Base-by-base conservation (phyloP, 768 basidiomycete species). In the Mycena capillaripes region DNA sequence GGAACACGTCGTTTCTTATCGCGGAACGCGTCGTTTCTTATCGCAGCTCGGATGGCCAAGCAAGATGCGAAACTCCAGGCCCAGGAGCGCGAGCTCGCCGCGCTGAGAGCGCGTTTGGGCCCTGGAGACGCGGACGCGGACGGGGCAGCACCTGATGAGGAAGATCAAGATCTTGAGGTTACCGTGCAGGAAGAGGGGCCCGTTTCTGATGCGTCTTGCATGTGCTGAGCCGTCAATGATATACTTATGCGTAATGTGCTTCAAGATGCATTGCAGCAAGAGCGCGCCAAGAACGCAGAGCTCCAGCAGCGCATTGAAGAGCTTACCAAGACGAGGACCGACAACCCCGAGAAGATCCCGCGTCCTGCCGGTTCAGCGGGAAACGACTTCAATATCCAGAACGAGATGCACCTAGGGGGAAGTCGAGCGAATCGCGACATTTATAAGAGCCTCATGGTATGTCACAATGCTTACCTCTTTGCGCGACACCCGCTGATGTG, bases 361-460 rank as follows among this genome's bases (percentile, higher is more conserved):
- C 6, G 48, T 4, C 61, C 61, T 9, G 19, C 32, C 12, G 61
- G 61, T 1, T 25, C 61, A 0, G 61, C 61, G 0, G 61, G 61
- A 0, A 63, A 50, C 32, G 12, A 63, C 48, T 63, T 36, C 46
- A 63, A 63, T 38, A 63, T 63, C 21, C 61, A 52, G 32, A 7
- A 63, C 23, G 61, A n/a, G 48, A 66, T 66, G 64, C 53, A 53
- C 2, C 29, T 66, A 2, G 63, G 50, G 12, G 40, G 32, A 9
- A 42, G 16, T 14, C 14, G 6, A 1, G 21, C 19, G 38, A 27
- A 66, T 27, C 38, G 53, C 5, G 12, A 55, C 6, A 17, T 16
- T 8, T 66, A 56, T 19, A 32, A 42, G 36, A 4, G 11, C 2
- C 5, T 53, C 9, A 25, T 38, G 63, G 63, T 65, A 19, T 34